Percentiles rank a stretch among this genome's conserved stretches.
These are phyloP conservation scores for Acanthamoeba lenticulata DNA, from an alignment of 208 protist genomes.

Conservation along the genomic window DNA sequence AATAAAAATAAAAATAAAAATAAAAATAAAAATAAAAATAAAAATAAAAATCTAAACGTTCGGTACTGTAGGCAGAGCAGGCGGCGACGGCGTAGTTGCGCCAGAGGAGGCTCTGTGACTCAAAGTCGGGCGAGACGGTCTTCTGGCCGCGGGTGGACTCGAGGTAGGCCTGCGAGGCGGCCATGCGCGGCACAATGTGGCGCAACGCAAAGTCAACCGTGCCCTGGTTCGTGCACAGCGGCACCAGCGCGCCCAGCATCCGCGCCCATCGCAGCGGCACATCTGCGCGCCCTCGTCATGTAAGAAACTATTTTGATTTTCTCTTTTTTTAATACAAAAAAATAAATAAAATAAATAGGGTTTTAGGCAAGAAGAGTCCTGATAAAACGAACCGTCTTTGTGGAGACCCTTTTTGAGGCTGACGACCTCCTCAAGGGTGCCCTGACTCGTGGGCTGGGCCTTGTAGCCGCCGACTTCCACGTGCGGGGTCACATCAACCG, in stretches of 20 bases:
- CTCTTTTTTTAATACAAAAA: too few species aligned
- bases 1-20: too few species aligned
- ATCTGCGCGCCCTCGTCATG: not conserved
- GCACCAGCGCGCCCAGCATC: conserved; percentile 35
- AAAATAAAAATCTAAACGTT: too few species aligned
- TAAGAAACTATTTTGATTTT: not conserved
- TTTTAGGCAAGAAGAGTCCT: not conserved
- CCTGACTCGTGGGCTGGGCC: conserved; percentile 14
- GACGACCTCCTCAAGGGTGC: conserved; percentile 24
- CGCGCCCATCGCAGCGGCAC: not conserved
- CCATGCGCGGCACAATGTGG: conserved; percentile 36
- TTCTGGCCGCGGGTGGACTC: conserved; percentile 50
- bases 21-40: too few species aligned
- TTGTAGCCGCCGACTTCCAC: not conserved
- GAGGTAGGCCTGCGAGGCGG: conserved; percentile 29
- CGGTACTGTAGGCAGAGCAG: conserved; percentile 5
- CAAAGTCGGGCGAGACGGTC: conserved; percentile 5
- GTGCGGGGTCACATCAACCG: not conserved
- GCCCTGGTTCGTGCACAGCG: conserved; percentile 28
- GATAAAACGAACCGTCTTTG: not conserved
- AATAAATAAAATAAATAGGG: not conserved
- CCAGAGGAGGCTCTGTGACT: conserved; percentile 41
- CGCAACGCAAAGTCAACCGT: conserved; percentile 22
- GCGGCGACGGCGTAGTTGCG: conserved; percentile 53
- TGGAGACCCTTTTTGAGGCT: not conserved